Evolutionary conservation across 805 yeast genomes (phyloP), one percentile per base, ranked within the genome.

Genomic region (Nakazawaea molendinolei): DNA sequence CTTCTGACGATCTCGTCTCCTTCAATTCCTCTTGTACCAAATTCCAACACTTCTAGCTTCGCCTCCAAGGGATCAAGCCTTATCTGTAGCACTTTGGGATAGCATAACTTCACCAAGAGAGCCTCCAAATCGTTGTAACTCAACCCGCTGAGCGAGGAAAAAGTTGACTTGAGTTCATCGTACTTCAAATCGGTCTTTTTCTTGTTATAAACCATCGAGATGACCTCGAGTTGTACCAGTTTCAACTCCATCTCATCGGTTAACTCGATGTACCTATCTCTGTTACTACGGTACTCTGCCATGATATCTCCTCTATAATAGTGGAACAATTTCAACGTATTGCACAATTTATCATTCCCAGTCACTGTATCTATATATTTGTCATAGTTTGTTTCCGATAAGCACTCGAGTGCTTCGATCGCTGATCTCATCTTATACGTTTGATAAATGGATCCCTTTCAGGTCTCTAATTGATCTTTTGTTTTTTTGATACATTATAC

Each of bases 311-410:
- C 41, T 8, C 14, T 10, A 16, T 38, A 33, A 45, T 50, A 56
- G 3, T 56, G 42, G 40, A 36, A 55, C 12, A 56, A 27, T 43
- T 55, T 60, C 12, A 53, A 31, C 9, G 51, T 33, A 18, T 30
- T 28, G 13, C 26, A 26, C 18, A 39, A 13, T 17, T 23, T 28
- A 9, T 16, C n/a, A 16, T 18, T 18, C 30, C 20, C 10, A 18
- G 28, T 13, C 27, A 33, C 20, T 33, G 21, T 5, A 20, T 20
- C 21, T n/a, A n/a, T n/a, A n/a, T n/a, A n/a, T 27, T 44, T 44
- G 40, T 45, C 51, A 4, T 43, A 41, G 29, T 49, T 49, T 35
- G 35, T 50, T 24, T 38, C 20, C 14, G 39, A 31, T 45, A 49
- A 10, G 38, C 31, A 8, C 38, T 33, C 14, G 36, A 22, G 23